Percentiles rank a stretch among this genome's conserved stretches.
Evolutionary conservation across 2,329 filamentous ascomycete genomes (phyloP).

Genomic region (Arthroderma sp.): DNA sequence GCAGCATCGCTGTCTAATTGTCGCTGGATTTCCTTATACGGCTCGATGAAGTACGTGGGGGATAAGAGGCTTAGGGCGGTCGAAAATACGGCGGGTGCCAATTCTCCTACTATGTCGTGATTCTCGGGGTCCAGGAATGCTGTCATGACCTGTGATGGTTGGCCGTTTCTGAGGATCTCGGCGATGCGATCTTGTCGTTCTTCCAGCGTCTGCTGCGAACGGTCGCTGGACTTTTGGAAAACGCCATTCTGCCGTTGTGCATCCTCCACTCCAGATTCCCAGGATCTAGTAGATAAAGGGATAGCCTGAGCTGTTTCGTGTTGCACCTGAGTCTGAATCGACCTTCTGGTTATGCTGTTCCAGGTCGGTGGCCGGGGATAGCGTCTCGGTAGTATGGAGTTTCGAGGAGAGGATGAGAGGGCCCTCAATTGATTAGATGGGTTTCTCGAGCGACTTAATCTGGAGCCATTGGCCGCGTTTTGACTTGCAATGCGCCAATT

Average conservation of each 20-base stretch:
- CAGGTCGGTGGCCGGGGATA: not conserved
- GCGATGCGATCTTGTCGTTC: conserved; percentile 7
- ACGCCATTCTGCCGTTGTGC: not conserved
- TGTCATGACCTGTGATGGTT: conserved; percentile 29
- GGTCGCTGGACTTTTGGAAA: not conserved
- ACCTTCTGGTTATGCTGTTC: not conserved
- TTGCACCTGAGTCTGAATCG: not conserved
- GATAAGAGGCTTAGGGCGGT: conserved; percentile 52
- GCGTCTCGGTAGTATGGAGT: conserved; percentile 1
- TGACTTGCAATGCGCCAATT: conserved; percentile 10
- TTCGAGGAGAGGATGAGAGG: conserved; percentile 3
- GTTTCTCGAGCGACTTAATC: not conserved
- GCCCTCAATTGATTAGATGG: conserved; percentile 3
- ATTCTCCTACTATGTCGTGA: conserved; percentile 15
- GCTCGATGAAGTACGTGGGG: conserved; percentile 39
- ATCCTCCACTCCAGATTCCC: not conserved
- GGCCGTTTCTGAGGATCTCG: conserved; percentile 19
- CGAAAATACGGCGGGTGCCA: conserved; percentile 47
- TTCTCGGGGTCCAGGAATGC: conserved; percentile 22
- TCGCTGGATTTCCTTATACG: conserved; percentile 34
- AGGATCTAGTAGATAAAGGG: not conserved
- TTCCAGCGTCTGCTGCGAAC: not conserved
- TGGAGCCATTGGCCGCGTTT: conserved; percentile 5
- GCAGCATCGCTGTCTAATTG: conserved; percentile 38
- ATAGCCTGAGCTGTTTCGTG: not conserved